These are phyloP conservation scores for Backusella liffmaniae DNA, from an alignment of 192 early-diverging fungal genomes.

Conservation along the genomic window DNA sequence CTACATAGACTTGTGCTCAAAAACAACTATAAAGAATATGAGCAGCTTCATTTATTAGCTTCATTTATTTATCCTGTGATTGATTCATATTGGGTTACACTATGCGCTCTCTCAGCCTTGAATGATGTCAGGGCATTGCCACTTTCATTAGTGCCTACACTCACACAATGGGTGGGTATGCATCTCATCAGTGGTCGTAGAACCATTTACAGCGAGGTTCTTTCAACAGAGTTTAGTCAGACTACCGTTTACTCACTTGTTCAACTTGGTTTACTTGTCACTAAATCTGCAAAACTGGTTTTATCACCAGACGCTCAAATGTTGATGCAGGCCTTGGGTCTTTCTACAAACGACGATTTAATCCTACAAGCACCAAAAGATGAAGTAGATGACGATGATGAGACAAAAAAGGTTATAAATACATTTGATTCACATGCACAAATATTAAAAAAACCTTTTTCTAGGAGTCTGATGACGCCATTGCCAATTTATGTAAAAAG, in stretches of 20 bases:
- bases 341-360: conserved; percentile 16
- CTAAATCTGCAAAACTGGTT: conserved; percentile 14
- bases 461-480: not conserved
- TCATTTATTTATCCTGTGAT: conserved; percentile 18
- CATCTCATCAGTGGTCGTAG: conserved; percentile 19
- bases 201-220: conserved; percentile 19
- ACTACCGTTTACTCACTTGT: not conserved
- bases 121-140: conserved; percentile 11
- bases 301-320: conserved; percentile 22
- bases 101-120: conserved; percentile 5
- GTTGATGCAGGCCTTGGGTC: conserved; percentile 11
- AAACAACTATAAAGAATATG: not conserved
- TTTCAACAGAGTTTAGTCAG: conserved; percentile 19
- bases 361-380: not conserved
- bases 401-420: not conserved
- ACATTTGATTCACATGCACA: not conserved
- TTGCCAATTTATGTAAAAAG: conserved; percentile 8
- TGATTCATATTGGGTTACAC: conserved; percentile 15
- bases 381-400: not conserved
- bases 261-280: not conserved
- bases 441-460: not conserved
- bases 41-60: conserved; percentile 12
- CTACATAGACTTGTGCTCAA: not conserved
- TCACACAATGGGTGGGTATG: conserved; percentile 15
- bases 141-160: not conserved